Base-by-base conservation (phyloP, 1,284 basidiomycete genomes). In the Leccinum ambiguum region DNA sequence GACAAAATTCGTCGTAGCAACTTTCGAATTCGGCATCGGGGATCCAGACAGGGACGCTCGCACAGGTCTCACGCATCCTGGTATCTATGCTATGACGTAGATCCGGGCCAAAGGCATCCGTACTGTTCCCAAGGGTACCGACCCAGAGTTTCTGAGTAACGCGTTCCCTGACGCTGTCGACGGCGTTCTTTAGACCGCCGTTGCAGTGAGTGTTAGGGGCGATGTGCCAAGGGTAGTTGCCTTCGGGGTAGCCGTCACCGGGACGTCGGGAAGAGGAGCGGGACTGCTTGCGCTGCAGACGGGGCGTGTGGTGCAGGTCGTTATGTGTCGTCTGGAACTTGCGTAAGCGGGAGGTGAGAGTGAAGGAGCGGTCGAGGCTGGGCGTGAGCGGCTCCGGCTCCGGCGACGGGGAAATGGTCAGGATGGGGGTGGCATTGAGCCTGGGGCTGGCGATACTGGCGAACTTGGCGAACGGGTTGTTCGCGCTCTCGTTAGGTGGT, bases 1-100 rank as follows among this genome's bases (percentile, higher is more conserved):
- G 93, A 76, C 93, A 96, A 75, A 94, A 95, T 70, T 91, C 89
- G 74, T 94, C 92, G 71, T 96, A 96, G 73, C 86, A 89, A 65
- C 85, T 85, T 68, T 87, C 83, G 68, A 94, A 93, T 72, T 91
- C 90, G 1, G 81, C 79, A 70, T 92, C 89, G 0, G 87, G 86
- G 61, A 96, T 88, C 93, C 93, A 94, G 23, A 96, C 91, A 0
- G 91, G 89, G 6, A 88, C 71, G 70, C 86, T 86, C 1, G 84
- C 79, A 48, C 83, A 80, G 69, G 90, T 80, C 6, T 82, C 77
- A 60, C 81, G 72, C 81, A 93, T 85, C 48, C 85, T 79, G 57
- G 77, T 72, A 69, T 92, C 87, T 65, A 95, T 84, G 57, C 84
- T 83, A 30, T 77, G 76, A 64, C 86, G 83, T 16, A 90, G 77